These are phyloP conservation scores for Abrus pulchellus DNA, from an alignment of 306 rosid species.

Conservation along the genomic window DNA sequence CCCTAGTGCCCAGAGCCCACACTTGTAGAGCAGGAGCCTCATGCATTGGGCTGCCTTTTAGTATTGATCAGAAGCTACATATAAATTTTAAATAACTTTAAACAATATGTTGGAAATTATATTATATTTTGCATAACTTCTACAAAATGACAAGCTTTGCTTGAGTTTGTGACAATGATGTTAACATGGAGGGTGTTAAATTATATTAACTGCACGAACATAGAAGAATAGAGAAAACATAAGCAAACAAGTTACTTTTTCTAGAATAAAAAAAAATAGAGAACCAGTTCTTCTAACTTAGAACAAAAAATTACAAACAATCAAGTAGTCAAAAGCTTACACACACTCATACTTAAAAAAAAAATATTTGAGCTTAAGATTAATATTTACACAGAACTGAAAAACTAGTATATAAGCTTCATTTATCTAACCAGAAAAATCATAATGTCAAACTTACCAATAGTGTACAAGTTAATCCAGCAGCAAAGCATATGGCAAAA, in stretches of 20 bases:
- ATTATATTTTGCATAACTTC: conserved; percentile 13
- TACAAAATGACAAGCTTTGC: not conserved
- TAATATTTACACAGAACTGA: conserved; percentile 7
- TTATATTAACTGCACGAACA: conserved; percentile 5
- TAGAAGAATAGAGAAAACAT: not conserved
- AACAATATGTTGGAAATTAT: not conserved
- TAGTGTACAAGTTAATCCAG: conserved; percentile 84
- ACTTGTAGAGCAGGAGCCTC: conserved; percentile 4
- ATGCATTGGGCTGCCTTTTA: not conserved
- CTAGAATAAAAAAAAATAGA: not conserved
- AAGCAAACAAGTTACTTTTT: not conserved
- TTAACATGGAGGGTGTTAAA: not conserved
- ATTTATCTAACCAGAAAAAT: conserved; percentile 36
- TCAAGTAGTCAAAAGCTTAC: conserved; percentile 23
- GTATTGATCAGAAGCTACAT: conserved; percentile 16
- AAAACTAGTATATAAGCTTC: conserved; percentile 37
- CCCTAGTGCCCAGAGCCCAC: not conserved
- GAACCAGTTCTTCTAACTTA: not conserved
- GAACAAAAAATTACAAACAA: conserved; percentile 18
- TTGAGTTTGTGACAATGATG: conserved; percentile 19
- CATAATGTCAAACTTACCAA: conserved; percentile 66
- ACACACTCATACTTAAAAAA: conserved; percentile 4
- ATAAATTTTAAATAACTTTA: conserved; percentile 16
- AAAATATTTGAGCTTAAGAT: conserved; percentile 21
- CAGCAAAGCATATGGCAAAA: conserved; percentile 84